Conservation (phyloP, 2,329 filamentous ascomycete species). For the Pseudogymnoascus sp. region DNA sequence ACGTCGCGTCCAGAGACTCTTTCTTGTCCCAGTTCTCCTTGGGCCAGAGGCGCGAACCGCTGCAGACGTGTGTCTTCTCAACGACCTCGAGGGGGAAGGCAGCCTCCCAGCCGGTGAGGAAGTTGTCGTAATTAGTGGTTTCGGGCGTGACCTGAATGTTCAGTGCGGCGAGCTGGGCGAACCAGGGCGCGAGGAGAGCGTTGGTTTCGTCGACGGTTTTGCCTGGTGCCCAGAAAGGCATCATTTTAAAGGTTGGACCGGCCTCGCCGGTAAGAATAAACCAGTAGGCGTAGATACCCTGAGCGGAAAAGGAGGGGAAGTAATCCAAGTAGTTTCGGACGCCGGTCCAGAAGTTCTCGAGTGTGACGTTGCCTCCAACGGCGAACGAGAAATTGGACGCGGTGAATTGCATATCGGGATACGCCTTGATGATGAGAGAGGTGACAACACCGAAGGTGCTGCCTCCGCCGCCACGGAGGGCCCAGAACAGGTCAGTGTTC, state of each 20-base stretch:
- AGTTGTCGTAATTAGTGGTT: slow-evolving; percentile 12
- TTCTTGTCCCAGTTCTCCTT: slow-evolving; percentile 31
- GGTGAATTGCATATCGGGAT: slow-evolving; percentile 34
- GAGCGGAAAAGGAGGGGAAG: slow-evolving; percentile 32
- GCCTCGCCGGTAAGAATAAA: slow-evolving; percentile 27
- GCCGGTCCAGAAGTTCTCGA: slow-evolving; percentile 42
- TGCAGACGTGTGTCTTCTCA: slow-evolving; percentile 25
- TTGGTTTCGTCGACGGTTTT: slow-evolving; percentile 24
- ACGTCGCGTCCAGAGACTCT: slow-evolving; percentile 19
- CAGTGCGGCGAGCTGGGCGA: slow-evolving; percentile 30
- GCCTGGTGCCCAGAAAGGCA: slow-evolving; percentile 25
- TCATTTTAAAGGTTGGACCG: slow-evolving; percentile 29
- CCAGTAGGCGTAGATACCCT: slow-evolving; percentile 25
- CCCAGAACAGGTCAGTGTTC: slow-evolving; percentile 57
- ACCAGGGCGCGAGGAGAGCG: slow-evolving; percentile 30
- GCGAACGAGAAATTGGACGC: slow-evolving; percentile 38
- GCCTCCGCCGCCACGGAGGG: slow-evolving; percentile 50
- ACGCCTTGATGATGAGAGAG: slow-evolving; percentile 47
- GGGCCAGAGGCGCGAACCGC: slow-evolving; percentile 36
- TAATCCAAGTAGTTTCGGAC: slow-evolving; percentile 44
- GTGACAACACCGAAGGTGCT: slow-evolving; percentile 53
- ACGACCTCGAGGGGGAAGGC: slow-evolving; percentile 35
- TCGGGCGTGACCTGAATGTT: slow-evolving; percentile 21
- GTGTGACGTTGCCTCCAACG: slow-evolving; percentile 39
- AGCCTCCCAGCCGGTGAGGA: slow-evolving; percentile 29